These are phyloP conservation scores for Fistulinella prunicolor DNA, from an alignment of 768 basidiomycete species.

Conservation along the genomic window DNA sequence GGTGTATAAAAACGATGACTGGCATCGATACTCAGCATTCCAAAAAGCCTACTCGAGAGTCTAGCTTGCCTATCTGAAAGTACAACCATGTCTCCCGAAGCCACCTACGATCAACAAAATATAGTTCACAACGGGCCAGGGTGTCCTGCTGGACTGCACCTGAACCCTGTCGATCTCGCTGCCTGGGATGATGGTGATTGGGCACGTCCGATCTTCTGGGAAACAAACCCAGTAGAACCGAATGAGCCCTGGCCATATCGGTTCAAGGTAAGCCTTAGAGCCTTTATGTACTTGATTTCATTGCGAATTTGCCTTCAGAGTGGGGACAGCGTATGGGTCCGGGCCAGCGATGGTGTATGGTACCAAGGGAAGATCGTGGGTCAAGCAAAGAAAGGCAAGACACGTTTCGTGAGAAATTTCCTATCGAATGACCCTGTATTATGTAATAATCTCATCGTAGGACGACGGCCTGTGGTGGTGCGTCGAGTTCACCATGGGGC, in stretches of 20 bases:
- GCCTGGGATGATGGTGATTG: constrained; percentile 28
- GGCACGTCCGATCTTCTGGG: constrained; percentile 12
- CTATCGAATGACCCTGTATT: no score
- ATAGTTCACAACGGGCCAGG: neutral
- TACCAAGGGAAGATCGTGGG: constrained; percentile 45
- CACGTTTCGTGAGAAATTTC: constrained; percentile 40
- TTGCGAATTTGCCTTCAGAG: constrained; percentile 28
- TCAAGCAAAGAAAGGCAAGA: constrained; percentile 42
- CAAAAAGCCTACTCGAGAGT: neutral
- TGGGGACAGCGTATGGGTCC: constrained; percentile 52
- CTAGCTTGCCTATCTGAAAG: neutral
- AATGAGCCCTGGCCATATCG: constrained; percentile 52
- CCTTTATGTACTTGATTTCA: constrained; percentile 1
- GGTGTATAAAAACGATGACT: constrained; percentile 12
- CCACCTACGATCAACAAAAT: neutral
- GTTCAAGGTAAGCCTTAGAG: constrained; percentile 38
- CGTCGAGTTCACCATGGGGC: constrained; percentile 41
- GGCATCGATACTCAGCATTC: neutral
- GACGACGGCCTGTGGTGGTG: constrained; percentile 52
- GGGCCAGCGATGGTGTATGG: constrained; percentile 49
- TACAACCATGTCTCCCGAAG: constrained; percentile 6
- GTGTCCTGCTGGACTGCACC: no score
- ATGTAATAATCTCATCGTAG: constrained; percentile 25
- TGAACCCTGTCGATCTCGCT: constrained; percentile 25
- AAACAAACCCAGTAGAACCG: constrained; percentile 37